Percentiles rank a stretch among this genome's conserved stretches.
These are phyloP conservation scores for Hura crepitans DNA, from an alignment of 441 rosid genomes.

Conservation along the genomic window DNA sequence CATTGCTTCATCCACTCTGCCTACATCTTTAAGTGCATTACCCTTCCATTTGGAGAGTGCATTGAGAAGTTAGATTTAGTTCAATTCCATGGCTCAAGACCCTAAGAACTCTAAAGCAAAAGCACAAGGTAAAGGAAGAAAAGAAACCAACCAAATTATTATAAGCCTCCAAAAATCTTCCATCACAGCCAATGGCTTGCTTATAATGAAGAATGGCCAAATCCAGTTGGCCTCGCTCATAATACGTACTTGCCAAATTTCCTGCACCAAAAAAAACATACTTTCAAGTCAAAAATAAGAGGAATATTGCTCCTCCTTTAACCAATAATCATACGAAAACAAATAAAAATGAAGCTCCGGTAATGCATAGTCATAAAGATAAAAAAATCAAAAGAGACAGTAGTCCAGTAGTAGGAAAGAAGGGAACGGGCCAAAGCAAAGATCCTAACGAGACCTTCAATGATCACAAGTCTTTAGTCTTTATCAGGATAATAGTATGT, in stretches of 20 bases:
- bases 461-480: background rate
- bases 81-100: background rate
- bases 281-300: background rate
- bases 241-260: conserved; percentile 81
- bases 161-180: conserved; percentile 90
- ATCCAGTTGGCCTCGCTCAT: conserved; percentile 88
- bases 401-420: background rate
- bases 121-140: background rate
- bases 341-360: background rate
- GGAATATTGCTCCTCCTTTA: background rate
- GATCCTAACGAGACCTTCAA: background rate
- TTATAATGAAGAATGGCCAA: conserved; percentile 82
- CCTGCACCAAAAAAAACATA: conserved; percentile 38
- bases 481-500: background rate
- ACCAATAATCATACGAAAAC: background rate
- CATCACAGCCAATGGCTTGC: conserved; percentile 83
- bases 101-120: background rate
- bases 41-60: conserved; percentile 49
- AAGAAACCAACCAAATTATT: conserved; percentile 78
- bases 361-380: background rate
- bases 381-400: background rate
- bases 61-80: conserved; percentile 15
- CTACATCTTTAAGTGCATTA: conserved; percentile 90
- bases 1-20: conserved; percentile 89
- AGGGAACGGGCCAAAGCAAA: background rate